phyloP scores from a whole-genome alignment of 352 stramenopile genomes.

The Pythium grandisporangium region DNA sequence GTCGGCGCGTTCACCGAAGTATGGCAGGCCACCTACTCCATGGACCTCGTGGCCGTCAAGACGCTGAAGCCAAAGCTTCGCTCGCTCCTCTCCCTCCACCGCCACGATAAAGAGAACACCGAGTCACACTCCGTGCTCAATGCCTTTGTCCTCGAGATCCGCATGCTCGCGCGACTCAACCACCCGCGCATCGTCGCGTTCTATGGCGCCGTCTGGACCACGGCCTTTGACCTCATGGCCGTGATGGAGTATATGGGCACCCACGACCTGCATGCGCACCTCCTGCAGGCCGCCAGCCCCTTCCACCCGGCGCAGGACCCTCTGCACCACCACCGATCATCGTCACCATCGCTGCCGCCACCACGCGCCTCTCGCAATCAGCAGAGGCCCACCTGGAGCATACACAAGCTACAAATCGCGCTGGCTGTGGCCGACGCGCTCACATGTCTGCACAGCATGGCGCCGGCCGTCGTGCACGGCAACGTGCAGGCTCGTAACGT shows the following conservation, averaged over 20 bases:
- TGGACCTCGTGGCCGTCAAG: constrained; percentile 29
- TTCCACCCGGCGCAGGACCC: too few relatives aligned
- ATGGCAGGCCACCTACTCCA: constrained; percentile 27
- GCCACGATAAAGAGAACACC: constrained; percentile 13
- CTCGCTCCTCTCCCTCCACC: constrained; percentile 12
- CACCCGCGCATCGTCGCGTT: constrained; percentile 44
- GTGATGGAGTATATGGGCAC: constrained; percentile 39
- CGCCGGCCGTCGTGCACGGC: constrained; percentile 20
- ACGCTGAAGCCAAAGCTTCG: constrained; percentile 18
- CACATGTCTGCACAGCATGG: constrained; percentile 16
- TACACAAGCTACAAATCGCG: constrained; percentile 28
- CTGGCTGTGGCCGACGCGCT: constrained; percentile 35
- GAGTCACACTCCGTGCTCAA: constrained; percentile 16
- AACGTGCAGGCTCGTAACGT: constrained; percentile 26
- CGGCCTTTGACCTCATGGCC: constrained; percentile 19
- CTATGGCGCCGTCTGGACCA: constrained; percentile 32
- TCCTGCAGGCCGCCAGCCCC: too few relatives aligned
- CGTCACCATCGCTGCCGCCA: too few relatives aligned
- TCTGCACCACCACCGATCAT: too few relatives aligned
- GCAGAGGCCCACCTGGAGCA: constrained; percentile 9
- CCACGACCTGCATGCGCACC: constrained; percentile 21
- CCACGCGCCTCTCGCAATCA: too few relatives aligned
- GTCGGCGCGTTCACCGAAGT: constrained; percentile 24
- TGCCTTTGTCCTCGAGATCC: constrained; percentile 43
- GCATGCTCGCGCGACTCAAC: constrained; percentile 33